Conservation (phyloP, 1,284 basidiomycete genomes). For the Uromyces viciae-fabae region DNA sequence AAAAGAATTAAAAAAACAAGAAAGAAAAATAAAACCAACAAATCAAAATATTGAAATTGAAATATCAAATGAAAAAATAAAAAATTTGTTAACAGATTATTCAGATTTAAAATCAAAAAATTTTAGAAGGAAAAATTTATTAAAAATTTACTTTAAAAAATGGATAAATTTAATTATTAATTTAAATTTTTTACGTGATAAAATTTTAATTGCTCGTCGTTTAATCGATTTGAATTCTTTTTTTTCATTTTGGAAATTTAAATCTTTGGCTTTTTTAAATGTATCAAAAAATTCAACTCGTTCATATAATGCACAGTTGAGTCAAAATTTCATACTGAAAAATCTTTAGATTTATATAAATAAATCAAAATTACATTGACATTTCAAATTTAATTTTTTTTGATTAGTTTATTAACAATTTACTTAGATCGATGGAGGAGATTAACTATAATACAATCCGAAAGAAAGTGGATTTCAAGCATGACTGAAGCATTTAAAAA, state of each 20-base stretch:
- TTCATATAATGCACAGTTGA: constrained; percentile 15
- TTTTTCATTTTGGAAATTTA: constrained; percentile 26
- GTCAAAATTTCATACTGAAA: neutral
- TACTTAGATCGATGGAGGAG: constrained; percentile 30
- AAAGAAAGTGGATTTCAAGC: neutral
- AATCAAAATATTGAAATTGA: neutral
- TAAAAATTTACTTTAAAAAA: neutral
- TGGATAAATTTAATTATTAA: constrained; percentile 29
- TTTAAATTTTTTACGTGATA: constrained; percentile 1
- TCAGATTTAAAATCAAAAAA: constrained; percentile 16
- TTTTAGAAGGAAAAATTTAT: neutral
- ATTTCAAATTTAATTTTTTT: neutral
- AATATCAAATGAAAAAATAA: neutral
- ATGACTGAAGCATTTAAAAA: constrained; percentile 7
- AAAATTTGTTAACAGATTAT: constrained; percentile 20
- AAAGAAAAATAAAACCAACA: constrained; percentile 1
- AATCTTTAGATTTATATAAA: neutral
- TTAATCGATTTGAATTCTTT: constrained; percentile 26
- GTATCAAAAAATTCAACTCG: neutral
- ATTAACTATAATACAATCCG: constrained; percentile 25
- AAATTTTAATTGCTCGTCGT: constrained; percentile 3
- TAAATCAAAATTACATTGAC: neutral
- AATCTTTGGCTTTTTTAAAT: too few relatives aligned
- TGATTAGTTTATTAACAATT: neutral
- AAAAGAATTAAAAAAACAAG: neutral